phyloP scores from a whole-genome alignment of 306 rosid species.

The Mucuna pruriens region DNA sequence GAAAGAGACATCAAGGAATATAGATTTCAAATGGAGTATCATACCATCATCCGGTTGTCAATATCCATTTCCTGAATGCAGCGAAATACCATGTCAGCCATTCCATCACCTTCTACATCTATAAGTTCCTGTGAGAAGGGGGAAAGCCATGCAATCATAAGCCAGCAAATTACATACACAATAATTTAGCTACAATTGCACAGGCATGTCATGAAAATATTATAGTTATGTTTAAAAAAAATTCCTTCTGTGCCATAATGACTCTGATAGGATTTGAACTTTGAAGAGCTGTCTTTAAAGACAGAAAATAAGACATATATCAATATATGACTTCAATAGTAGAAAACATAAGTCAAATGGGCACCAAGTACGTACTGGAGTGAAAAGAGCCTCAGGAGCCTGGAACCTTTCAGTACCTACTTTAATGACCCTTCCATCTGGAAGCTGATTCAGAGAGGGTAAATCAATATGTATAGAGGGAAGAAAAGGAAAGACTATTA shows the following conservation, averaged over 20 bases:
- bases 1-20: conserved; percentile 24
- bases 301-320: neutral
- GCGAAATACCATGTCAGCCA: conserved; percentile 99
- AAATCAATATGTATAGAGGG: neutral
- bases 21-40: conserved; percentile 31
- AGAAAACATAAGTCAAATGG: conserved; percentile 29
- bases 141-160: neutral
- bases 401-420: conserved; percentile 99
- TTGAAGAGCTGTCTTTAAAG: neutral
- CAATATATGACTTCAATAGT: neutral
- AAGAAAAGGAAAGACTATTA: neutral
- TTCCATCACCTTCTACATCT: conserved; percentile 99
- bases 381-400: conserved; percentile 99
- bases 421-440: conserved; percentile 99
- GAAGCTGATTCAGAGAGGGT: conserved; percentile 65
- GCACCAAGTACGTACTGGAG: conserved; percentile 73
- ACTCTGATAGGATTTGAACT: conserved; percentile 5
- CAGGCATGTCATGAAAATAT: neutral
- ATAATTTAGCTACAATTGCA: conserved; percentile 28
- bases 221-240: neutral
- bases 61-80: conserved; percentile 99
- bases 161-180: conserved; percentile 19
- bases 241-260: neutral
- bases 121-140: conserved; percentile 79
- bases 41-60: conserved; percentile 98